Evolutionary conservation across 371 early-diverging fungal species (phyloP), one percentile per base, ranked within the genome.

Genomic region (Mucor piriformis): DNA sequence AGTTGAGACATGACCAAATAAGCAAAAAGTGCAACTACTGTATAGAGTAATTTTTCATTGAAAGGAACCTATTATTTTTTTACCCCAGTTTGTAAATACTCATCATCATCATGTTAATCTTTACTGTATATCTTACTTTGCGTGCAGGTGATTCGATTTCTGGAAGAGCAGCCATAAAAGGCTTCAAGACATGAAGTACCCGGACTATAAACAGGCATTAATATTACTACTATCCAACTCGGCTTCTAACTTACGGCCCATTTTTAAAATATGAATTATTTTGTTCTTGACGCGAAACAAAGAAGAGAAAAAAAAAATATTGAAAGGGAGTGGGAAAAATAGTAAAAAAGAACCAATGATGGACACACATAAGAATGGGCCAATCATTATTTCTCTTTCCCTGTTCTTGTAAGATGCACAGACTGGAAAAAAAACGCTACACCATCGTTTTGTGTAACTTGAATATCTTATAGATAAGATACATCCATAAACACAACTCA

Each of bases 1-100:
- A 99, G 94, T 82, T 99, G 99, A 23, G 99, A 99, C 83, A 96
- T 95, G 59, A 99, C 96, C 72, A 99, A 80, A 83, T 96, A 99
- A 62, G 97, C 95, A 71, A 99, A 91, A 52, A 99, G 88, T 5
- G 99, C 96, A 67, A 99, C 92, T 15, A 92, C 93, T 27, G 99
- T 99, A 98, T 99, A 99, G 67, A 99, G 84, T 57, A 99, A 87
- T 82, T 95, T 99, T 81, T 99, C 97, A 63, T 93, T 88, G 84
- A 99, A 98, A 59, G 95, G 93, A 38, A 98, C 87, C 94, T 94
- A 64, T 44, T 27, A 44, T 42, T 27, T 21, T 50, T n/a, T n/a
- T 54, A 43, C 20, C 7, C 18, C 12, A 25, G 21, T 25, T 29
- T 44, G 12, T 57, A 54, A 49, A 48, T 59, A 49, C n/a, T 42